Conservation (phyloP, 2,329 filamentous ascomycete genomes). For the Fusarium transvaalense region DNA sequence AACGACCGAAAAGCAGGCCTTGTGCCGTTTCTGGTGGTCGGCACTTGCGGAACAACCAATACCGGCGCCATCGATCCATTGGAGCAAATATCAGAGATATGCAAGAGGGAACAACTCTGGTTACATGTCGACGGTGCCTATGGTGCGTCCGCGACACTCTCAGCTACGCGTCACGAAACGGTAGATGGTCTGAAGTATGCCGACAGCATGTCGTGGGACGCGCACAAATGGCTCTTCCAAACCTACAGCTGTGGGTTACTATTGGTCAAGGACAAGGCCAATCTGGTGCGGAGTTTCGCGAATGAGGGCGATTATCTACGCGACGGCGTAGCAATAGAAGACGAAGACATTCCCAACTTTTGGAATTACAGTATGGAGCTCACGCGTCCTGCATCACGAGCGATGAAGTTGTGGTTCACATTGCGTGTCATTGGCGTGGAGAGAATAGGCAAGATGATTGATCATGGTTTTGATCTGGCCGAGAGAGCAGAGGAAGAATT, state of each 20-base stretch:
- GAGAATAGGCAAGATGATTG: conserved; percentile 40
- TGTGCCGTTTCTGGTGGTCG: conserved; percentile 25
- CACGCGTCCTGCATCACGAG: conserved; percentile 36
- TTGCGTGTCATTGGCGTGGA: conserved; percentile 42
- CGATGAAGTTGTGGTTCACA: conserved; percentile 49
- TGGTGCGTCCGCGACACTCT: conserved; percentile 42
- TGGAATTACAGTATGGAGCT: conserved; percentile 48
- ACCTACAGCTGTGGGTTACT: conserved; percentile 45
- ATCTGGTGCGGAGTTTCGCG: conserved; percentile 41
- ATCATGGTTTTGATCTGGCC: conserved; percentile 42
- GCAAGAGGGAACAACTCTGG: conserved; percentile 34
- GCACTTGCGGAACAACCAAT: conserved; percentile 35
- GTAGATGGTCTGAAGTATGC: conserved; percentile 31
- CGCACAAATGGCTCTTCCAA: conserved; percentile 49
- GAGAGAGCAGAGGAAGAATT: conserved; percentile 41
- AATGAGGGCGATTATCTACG: conserved; percentile 45
- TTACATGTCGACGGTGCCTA: conserved; percentile 46
- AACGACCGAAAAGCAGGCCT: conserved; percentile 7
- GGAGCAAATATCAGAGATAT: conserved; percentile 7
- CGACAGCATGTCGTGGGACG: conserved; percentile 47
- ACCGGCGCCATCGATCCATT: conserved; percentile 28
- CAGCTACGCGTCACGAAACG: conserved; percentile 17
- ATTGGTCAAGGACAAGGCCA: conserved; percentile 36
- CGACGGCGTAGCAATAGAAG: conserved; percentile 41
- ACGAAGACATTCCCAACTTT: conserved; percentile 45